These are phyloP conservation scores for Cladophialophora psammophila DNA, from an alignment of 2,329 filamentous ascomycete genomes.

Conservation along the genomic window DNA sequence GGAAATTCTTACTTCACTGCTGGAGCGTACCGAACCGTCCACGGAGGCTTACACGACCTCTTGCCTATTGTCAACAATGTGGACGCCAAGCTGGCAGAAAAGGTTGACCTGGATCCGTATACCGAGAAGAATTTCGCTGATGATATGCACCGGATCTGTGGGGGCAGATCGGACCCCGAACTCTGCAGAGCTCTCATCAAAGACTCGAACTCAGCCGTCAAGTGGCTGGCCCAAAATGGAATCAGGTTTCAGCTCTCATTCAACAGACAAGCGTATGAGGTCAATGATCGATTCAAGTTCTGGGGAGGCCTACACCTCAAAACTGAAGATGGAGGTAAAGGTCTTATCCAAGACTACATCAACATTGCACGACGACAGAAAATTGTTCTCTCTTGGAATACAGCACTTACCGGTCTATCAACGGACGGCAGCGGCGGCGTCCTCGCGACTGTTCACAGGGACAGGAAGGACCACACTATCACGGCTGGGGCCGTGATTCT, in stretches of 20 bases:
- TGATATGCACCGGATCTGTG: conserved; percentile 65
- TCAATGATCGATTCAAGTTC: conserved; percentile 68
- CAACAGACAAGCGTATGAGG: conserved; percentile 69
- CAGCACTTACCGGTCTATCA: not conserved
- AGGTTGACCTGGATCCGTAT: conserved; percentile 67
- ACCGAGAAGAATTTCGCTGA: conserved; percentile 60
- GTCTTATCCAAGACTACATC: conserved; percentile 59
- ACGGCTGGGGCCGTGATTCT: conserved; percentile 51
- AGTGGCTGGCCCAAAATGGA: conserved; percentile 64
- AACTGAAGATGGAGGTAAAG: conserved; percentile 66
- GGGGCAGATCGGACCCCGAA: conserved; percentile 59
- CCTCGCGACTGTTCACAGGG: not conserved
- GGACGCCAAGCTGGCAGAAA: conserved; percentile 46
- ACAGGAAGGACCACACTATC: not conserved
- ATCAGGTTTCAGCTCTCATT: conserved; percentile 67
- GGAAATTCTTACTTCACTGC: conserved; percentile 72
- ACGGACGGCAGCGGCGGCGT: not conserved
- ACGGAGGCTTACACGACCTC: conserved; percentile 63
- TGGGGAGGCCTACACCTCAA: conserved; percentile 70
- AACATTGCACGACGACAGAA: not conserved
- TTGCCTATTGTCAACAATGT: conserved; percentile 69
- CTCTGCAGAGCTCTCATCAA: conserved; percentile 60
- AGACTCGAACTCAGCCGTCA: conserved; percentile 59
- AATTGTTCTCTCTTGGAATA: conserved; percentile 24
- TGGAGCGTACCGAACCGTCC: conserved; percentile 66